Conservation (phyloP, 768 basidiomycete genomes). For the Lactarius quietus region DNA sequence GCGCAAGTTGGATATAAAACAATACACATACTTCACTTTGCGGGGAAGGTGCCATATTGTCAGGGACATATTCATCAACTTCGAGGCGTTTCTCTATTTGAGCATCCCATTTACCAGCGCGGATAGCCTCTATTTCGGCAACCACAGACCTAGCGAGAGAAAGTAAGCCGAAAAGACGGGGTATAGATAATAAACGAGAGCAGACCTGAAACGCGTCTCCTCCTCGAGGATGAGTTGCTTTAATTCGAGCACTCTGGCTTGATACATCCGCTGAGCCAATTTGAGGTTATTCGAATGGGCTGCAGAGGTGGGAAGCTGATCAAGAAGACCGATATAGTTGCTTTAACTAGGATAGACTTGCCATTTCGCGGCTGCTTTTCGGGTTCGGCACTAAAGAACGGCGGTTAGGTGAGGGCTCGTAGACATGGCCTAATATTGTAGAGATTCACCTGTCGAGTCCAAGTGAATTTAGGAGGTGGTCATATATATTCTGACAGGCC, state of each 20-base stretch:
- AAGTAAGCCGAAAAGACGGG: neutral
- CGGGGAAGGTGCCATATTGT: conserved; percentile 16
- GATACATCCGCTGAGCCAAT: conserved; percentile 75
- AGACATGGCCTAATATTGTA: neutral
- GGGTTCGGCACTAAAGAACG: conserved; percentile 18
- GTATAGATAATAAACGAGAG: neutral
- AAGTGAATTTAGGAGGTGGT: neutral
- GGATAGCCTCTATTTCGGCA: conserved; percentile 74
- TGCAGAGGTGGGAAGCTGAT: conserved; percentile 30
- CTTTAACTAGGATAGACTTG: conserved; percentile 21
- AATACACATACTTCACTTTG: conserved; percentile 15
- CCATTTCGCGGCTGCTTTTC: conserved; percentile 53
- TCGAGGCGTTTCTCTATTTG: conserved; percentile 40
- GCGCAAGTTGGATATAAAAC: neutral
- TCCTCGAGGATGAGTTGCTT: conserved; percentile 65
- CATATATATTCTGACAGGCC: conserved; percentile 14
- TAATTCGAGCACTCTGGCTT: conserved; percentile 65
- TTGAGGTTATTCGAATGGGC: conserved; percentile 56
- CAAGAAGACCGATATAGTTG: conserved; percentile 1
- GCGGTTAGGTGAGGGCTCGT: neutral
- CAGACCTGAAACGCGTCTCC: conserved; percentile 76
- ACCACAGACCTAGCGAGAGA: conserved; percentile 50
- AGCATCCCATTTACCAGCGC: conserved; percentile 61
- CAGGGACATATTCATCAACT: conserved; percentile 16
- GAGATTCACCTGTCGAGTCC: conserved; percentile 14